These are phyloP conservation scores for Vanrija sp. DNA, from an alignment of 1,284 basidiomycete species.

Conservation along the genomic window DNA sequence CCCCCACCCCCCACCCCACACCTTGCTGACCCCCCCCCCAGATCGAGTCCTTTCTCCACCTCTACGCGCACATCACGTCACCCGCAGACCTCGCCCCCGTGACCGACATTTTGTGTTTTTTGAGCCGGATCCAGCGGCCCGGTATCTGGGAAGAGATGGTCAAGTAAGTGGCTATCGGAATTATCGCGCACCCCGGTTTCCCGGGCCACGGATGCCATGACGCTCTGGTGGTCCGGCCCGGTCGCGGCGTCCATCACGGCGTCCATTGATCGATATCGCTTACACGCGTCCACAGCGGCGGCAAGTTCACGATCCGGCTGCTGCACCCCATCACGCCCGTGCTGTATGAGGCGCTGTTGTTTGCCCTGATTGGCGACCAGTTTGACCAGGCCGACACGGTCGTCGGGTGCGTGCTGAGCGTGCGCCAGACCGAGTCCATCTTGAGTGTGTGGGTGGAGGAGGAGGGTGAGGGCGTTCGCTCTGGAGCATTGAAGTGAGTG, in stretches of 20 bases:
- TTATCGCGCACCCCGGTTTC: too few species aligned
- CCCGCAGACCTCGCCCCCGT: conserved; percentile 47
- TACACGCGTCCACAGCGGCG: conserved; percentile 25
- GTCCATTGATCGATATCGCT: neutral
- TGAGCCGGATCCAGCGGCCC: conserved; percentile 44
- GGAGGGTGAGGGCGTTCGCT: conserved; percentile 43
- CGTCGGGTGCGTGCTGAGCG: conserved; percentile 48
- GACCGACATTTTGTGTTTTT: conserved; percentile 48
- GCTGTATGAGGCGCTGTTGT: conserved; percentile 44
- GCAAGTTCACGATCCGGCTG: conserved; percentile 47
- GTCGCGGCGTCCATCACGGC: too few species aligned
- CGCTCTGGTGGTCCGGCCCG: neutral
- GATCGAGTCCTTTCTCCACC: conserved; percentile 51
- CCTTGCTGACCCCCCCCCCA: conserved; percentile 8
- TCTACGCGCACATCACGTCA: conserved; percentile 48
- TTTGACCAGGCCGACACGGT: conserved; percentile 49
- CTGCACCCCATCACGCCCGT: conserved; percentile 43
- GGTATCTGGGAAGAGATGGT: conserved; percentile 51
- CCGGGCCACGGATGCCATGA: neutral
- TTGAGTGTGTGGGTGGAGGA: conserved; percentile 51
- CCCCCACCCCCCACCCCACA: too few species aligned
- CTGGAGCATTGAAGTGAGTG: conserved; percentile 43
- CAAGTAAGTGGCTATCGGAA: conserved; percentile 31
- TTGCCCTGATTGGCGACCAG: conserved; percentile 49
- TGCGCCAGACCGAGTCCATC: conserved; percentile 49